A percentile compares a stretch with the other conserved stretches of the same genome.
Conservation (phyloP, 2,329 filamentous ascomycete genomes). For the Colletotrichum lentis region DNA sequence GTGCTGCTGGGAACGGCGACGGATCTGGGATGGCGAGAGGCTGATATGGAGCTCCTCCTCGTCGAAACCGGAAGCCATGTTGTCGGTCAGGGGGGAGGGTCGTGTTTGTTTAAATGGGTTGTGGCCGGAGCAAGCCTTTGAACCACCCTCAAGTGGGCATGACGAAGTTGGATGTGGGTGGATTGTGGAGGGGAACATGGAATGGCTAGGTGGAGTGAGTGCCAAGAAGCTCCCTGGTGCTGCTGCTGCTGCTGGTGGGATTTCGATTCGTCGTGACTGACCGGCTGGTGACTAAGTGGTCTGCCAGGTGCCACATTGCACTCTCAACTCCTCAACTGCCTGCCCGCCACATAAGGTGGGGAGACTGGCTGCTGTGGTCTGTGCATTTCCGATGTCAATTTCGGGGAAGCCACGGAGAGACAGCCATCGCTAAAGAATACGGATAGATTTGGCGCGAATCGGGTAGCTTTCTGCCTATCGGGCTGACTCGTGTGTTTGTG, state of each 20-base stretch:
- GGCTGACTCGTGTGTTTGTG: background rate
- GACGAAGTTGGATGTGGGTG: constrained; percentile 37
- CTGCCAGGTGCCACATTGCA: constrained; percentile 14
- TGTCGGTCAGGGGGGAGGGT: constrained; percentile 32
- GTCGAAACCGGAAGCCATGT: constrained; percentile 70
- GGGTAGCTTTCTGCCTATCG: constrained; percentile 7
- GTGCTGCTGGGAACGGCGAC: constrained; percentile 51
- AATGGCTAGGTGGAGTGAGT: constrained; percentile 28
- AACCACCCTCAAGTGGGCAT: constrained; percentile 37
- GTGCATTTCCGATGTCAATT: constrained; percentile 23
- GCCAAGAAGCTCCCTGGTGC: constrained; percentile 34
- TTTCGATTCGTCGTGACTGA: background rate
- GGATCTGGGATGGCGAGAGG: constrained; percentile 63
- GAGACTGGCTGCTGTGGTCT: constrained; percentile 22
- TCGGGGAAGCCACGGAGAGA: constrained; percentile 23
- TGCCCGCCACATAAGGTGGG: constrained; percentile 12
- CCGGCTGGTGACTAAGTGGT: constrained; percentile 4
- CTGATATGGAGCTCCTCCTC: constrained; percentile 85
- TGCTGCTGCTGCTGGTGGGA: constrained; percentile 26
- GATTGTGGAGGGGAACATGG: constrained; percentile 37
- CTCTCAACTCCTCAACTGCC: background rate
- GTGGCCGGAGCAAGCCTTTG: constrained; percentile 37
- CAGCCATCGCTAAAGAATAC: background rate
- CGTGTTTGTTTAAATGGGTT: constrained; percentile 38
- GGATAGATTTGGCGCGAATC: constrained; percentile 23